Evolutionary conservation across 2,329 filamentous ascomycete species (phyloP).

Genomic region (Hymenoscyphus fructigenus): DNA sequence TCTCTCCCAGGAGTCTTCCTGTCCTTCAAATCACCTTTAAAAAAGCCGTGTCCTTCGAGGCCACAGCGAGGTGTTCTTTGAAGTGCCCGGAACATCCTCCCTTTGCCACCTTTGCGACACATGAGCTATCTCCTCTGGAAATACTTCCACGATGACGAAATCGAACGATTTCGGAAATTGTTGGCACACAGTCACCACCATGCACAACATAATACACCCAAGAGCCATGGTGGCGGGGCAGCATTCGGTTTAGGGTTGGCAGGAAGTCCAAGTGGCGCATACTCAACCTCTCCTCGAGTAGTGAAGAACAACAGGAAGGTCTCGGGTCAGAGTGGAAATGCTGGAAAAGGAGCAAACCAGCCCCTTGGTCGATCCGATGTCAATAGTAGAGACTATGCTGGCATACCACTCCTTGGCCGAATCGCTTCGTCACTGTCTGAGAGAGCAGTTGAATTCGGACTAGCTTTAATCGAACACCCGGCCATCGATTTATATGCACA

Average conservation of each 20-base stretch:
- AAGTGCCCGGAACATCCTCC: slow-evolving; percentile 37
- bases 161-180: slow-evolving; percentile 88
- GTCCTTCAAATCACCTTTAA: slow-evolving; percentile 72
- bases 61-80: slow-evolving; percentile 77
- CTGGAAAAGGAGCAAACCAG: slow-evolving; percentile 46
- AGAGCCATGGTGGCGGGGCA: slow-evolving; percentile 49
- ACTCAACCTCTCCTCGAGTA: slow-evolving; percentile 50
- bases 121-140: slow-evolving; percentile 99
- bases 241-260: slow-evolving; percentile 42
- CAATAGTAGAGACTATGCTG: slow-evolving; percentile 79
- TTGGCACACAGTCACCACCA: slow-evolving; percentile 68
- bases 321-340: slow-evolving; percentile 48
- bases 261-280: slow-evolving; percentile 30
- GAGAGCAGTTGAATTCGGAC: slow-evolving; percentile 71
- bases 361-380: slow-evolving; percentile 62
- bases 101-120: slow-evolving; percentile 48
- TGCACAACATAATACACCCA: slow-evolving; percentile 50
- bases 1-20: slow-evolving; percentile 40
- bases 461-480: slow-evolving; percentile 77
- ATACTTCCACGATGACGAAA: slow-evolving; percentile 95
- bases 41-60: slow-evolving; percentile 84
- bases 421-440: slow-evolving; percentile 73
- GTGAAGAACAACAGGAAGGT: slow-evolving; percentile 51
- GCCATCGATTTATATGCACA: slow-evolving; percentile 82
- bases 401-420: slow-evolving; percentile 81